These are phyloP conservation scores for Diospyros lotus DNA, from an alignment of 148 eudicot genomes.

Conservation along the genomic window DNA sequence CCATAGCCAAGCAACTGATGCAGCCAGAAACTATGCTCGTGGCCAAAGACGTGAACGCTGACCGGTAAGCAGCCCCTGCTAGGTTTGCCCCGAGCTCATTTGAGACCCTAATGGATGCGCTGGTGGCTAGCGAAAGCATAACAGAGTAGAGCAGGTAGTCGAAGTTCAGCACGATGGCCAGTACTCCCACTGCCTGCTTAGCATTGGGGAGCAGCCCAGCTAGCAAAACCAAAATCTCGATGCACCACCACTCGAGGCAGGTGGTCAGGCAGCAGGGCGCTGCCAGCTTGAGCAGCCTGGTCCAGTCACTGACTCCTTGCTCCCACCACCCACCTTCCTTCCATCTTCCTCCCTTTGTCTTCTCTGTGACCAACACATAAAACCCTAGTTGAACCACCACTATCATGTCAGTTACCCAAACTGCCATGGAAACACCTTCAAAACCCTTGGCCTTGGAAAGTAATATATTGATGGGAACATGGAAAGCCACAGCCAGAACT, in stretches of 20 bases:
- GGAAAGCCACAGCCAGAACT: conserved; percentile 40
- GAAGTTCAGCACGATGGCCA: conserved; percentile 76
- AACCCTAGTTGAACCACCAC: conserved; percentile 29
- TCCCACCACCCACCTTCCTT: conserved; percentile 80
- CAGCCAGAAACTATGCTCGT: conserved; percentile 37
- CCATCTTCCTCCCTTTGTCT: conserved; percentile 50
- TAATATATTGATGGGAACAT: conserved; percentile 55
- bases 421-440: conserved; percentile 67
- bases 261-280: conserved; percentile 80
- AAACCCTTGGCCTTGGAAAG: conserved; percentile 53
- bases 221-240: conserved; percentile 64
- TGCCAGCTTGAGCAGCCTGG: conserved; percentile 36
- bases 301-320: conserved; percentile 56
- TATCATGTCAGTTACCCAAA: conserved; percentile 61
- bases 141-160: conserved; percentile 71
- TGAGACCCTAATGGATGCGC: conserved; percentile 73
- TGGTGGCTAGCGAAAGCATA: conserved; percentile 67
- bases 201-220: conserved; percentile 60
- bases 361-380: conserved; percentile 40
- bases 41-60: conserved; percentile 48
- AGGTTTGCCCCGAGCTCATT: conserved; percentile 71
- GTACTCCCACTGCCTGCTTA: conserved; percentile 49
- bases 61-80: conserved; percentile 33
- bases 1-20: conserved; percentile 45
- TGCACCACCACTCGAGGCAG: conserved; percentile 96